These are phyloP conservation scores for Cutaneotrichosporon cutaneum DNA, from an alignment of 1,284 basidiomycete species.

Conservation along the genomic window DNA sequence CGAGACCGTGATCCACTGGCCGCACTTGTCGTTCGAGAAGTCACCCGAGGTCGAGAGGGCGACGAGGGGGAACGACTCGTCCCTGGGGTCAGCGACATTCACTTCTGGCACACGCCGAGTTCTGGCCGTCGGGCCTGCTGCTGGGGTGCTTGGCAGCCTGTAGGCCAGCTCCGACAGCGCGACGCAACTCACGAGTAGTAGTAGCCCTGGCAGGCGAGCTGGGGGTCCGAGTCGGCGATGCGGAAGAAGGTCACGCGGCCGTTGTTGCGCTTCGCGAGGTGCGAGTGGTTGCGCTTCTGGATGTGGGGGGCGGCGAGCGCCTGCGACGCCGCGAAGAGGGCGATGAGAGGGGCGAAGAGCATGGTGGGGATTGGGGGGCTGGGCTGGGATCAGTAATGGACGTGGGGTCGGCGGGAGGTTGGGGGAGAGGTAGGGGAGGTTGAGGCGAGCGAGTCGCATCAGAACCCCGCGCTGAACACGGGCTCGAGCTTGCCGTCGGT, in stretches of 20 bases:
- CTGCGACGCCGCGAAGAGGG: constrained; percentile 1
- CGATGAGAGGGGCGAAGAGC: not conserved
- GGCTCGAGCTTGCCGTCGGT: no score
- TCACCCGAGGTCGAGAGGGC: constrained; percentile 11
- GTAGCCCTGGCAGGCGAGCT: constrained; percentile 6
- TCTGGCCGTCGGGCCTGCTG: no score
- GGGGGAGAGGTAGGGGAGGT: no score
- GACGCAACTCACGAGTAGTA: constrained; percentile 3
- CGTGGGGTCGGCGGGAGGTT: not conserved
- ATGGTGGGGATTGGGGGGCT: not conserved
- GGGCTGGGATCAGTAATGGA: not conserved
- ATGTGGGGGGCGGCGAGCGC: constrained; percentile 1
- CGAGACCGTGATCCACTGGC: constrained; percentile 7
- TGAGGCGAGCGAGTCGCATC: no score
- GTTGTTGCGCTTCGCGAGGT: constrained; percentile 10
- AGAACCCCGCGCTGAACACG: no score
- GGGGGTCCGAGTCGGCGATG: constrained; percentile 10
- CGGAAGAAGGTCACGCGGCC: constrained; percentile 13
- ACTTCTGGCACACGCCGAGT: not conserved
- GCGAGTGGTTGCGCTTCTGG: not conserved
- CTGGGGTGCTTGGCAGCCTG: no score
- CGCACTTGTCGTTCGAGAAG: constrained; percentile 12
- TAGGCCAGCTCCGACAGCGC: no score
- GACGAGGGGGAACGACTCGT: constrained; percentile 4
- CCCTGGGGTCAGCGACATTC: not conserved